Base-by-base conservation (phyloP, 805 yeast genomes). In the Candida coleopterorum region DNA sequence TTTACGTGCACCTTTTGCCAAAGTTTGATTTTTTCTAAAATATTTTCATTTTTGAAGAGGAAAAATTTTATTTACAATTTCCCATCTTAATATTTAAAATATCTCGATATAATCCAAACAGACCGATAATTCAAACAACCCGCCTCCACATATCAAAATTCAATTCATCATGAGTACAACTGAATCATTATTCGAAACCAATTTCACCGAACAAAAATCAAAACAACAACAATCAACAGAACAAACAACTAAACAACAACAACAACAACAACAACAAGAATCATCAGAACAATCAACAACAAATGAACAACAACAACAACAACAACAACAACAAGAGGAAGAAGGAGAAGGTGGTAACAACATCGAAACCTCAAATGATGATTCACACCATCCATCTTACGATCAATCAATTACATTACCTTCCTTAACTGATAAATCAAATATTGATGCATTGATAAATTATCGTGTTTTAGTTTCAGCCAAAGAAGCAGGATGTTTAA, bases 401-500 rank as follows among this genome's bases (percentile, higher is more conserved):
- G 40, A 33, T 18, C 42, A 40, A 29, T 32, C 54, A 11, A 47
- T 51, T 17, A 33, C 43, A 10, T 51, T 60, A 39, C 66, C 66
- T 2, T 52, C 56, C 18, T 39, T 58, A 24, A 47, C 49, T 21
- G 60, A 53, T 38, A 47, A 46, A 28, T 44, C 53, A 10, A 49
- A 53, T 33, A 50, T 57, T 5, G 45, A 58, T 3, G 61, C 68
- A 6, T 53, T 61, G 31, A 62, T 66, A 38, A 64, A 58, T 47
- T 59, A 52, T 48, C 46, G 88, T 41, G 74, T 86, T 1, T 69
- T 88, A 20, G 83, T 88, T 14, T 79, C 93, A 2, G 75, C 88
- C 38, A 83, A 81, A 53, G 96, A 88, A 58, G 89, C 95, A 9
- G 96, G 96, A 12, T 84, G 87, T 43, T 77, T 88, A 43, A 88